A percentile compares a stretch with the other conserved stretches of the same genome.
phyloP scores from a whole-genome alignment of 1,139 yeast genomes.

The Pichia sp. region DNA sequence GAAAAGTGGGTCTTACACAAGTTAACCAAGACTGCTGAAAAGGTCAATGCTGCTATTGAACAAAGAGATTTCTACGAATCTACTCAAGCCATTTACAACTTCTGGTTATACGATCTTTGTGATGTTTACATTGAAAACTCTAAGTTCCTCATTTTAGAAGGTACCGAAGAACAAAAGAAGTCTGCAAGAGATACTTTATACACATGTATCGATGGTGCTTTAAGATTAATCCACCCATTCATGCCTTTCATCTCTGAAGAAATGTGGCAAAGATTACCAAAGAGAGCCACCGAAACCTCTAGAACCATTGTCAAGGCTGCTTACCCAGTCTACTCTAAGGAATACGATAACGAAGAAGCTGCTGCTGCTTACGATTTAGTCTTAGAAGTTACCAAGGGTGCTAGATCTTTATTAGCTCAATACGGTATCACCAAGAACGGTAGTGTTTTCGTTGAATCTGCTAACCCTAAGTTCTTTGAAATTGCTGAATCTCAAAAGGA shows the following conservation, averaged over 20 bases:
- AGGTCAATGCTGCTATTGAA: constrained; percentile 66
- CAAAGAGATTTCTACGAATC: constrained; percentile 87
- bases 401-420: constrained; percentile 90
- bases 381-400: constrained; percentile 83
- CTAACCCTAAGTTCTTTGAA: constrained; percentile 44
- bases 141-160: constrained; percentile 88
- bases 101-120: constrained; percentile 93
- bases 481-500: constrained; percentile 71
- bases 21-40: constrained; percentile 67
- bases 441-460: constrained; percentile 74
- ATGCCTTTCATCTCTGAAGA: constrained; percentile 98
- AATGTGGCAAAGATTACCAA: constrained; percentile 98
- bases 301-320: constrained; percentile 75
- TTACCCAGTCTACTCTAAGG: constrained; percentile 66
- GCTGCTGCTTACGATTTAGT: constrained; percentile 77
- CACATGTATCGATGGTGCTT: constrained; percentile 89
- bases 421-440: constrained; percentile 88
- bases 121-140: constrained; percentile 98
- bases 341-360: constrained; percentile 63
- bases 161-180: constrained; percentile 76
- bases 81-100: constrained; percentile 83
- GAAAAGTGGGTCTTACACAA: constrained; percentile 97
- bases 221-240: constrained; percentile 93
- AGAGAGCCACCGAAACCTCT: constrained; percentile 69
- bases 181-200: constrained; percentile 94